Base-by-base conservation (phyloP, 2,329 filamentous ascomycete species). In the Metarhizium sp. region DNA sequence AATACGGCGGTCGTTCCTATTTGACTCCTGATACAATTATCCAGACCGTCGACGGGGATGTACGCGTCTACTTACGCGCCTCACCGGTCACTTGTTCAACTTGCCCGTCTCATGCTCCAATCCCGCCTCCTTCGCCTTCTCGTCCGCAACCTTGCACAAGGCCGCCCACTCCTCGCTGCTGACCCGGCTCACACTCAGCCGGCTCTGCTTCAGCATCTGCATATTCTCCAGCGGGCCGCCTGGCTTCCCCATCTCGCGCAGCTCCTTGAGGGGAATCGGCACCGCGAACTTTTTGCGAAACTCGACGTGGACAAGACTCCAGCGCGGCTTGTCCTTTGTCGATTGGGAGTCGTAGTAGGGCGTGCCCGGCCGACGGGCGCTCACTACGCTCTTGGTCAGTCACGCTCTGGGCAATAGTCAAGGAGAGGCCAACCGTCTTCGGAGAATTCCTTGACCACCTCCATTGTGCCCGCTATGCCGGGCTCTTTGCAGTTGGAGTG, bases 401-500 rank as follows among this genome's bases (percentile, higher is more conserved):
- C 46, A 49, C 34, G 29, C 50, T 36, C 13, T 36, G 30, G 32
- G 38, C 16, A n/a, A n/a, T 52, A 30, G 5, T 30, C 10, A 6
- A 6, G 3, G 8, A 8, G 16, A 14, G 32, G 71, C 80, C 62
- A 73, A 89, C 87, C 73, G 64, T 99, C 94, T 8, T 89, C 80
- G 2, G 86, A 86, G 61, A 90, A 87, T 67, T 96, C 92, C 60
- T 82, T 79, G 16, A 95, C 91, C 59, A 99, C 88, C 64, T 94
- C 88, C 87, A 96, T 92, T 18, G 86, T 82, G 2, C 92, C 92
- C 1, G 86, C 90, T 50, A 97, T 90, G 2, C 89, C 92, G 0
- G 92, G 91, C 29, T 86, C 81, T 68, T 95, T 95, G 72, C 89
- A 94, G 64, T 94, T 95, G 50, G 89, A 95, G 71, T 96, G 92